Evolutionary conservation across 2,329 filamentous ascomycete species (phyloP).

Genomic region (Aspergillus terreus): DNA sequence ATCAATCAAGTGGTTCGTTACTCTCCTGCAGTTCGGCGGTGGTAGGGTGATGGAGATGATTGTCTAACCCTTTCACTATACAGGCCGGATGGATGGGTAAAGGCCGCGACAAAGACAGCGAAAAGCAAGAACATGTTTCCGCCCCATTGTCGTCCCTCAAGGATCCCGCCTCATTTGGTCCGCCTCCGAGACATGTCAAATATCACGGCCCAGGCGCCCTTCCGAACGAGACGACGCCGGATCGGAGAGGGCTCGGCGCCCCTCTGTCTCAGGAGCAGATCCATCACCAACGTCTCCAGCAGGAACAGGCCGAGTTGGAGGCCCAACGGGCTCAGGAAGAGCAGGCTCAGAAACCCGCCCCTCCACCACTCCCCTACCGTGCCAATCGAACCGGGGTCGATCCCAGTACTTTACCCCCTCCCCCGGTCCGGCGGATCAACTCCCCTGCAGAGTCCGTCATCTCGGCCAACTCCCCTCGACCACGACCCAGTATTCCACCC

Average conservation of each 20-base stretch:
- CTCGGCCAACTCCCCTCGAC: slow-evolving; percentile 28
- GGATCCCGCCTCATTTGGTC: slow-evolving; percentile 74
- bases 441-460: slow-evolving; percentile 25
- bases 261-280: slow-evolving; percentile 40
- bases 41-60: slow-evolving; percentile 4
- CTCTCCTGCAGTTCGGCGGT: slow-evolving; percentile 1
- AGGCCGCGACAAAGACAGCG: slow-evolving; percentile 44
- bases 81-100: slow-evolving; percentile 59
- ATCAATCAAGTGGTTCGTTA: slow-evolving; percentile 53
- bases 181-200: slow-evolving; percentile 67
- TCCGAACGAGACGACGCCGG: slow-evolving; percentile 44
- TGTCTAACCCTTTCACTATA: slow-evolving; percentile 19
- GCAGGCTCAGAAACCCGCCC: slow-evolving; percentile 32
- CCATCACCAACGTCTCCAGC: slow-evolving; percentile 22
- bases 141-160: slow-evolving; percentile 66
- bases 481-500: slow-evolving; percentile 60
- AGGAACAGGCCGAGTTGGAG: slow-evolving; percentile 21
- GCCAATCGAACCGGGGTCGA: slow-evolving; percentile 67
- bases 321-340: slow-evolving; percentile 4
- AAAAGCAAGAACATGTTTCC: slow-evolving; percentile 50
- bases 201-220: slow-evolving; percentile 46
- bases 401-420: slow-evolving; percentile 66
- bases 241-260: slow-evolving; percentile 42
- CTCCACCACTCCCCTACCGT: slow-evolving; percentile 63
- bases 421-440: slow-evolving; percentile 54